A percentile compares a stretch with the other conserved stretches of the same genome.
Evolutionary conservation across 164 flowering plant species (phyloP).

Genomic region (Cinnamomum chago): DNA sequence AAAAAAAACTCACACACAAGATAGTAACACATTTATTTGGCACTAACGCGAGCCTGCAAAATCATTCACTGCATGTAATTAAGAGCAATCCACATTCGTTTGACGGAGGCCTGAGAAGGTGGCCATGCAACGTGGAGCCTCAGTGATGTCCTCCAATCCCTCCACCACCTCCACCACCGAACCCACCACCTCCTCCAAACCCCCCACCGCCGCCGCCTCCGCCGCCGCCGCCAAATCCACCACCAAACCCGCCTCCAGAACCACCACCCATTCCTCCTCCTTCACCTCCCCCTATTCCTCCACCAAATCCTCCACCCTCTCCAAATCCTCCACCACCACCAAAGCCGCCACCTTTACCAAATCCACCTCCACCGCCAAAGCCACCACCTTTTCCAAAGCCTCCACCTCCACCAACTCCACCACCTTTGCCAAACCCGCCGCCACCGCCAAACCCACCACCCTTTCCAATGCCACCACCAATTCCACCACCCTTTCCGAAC

Average conservation of each 20-base stretch:
- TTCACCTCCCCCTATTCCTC: background rate
- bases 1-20: background rate
- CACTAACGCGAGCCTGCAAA: background rate
- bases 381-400: slow-evolving; percentile 27
- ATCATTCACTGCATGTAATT: background rate
- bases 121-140: slow-evolving; percentile 9
- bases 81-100: background rate
- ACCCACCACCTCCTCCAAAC: slow-evolving; percentile 15
- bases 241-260: background rate
- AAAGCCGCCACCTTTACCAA: background rate
- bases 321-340: slow-evolving; percentile 24
- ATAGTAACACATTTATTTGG: too few relatives aligned
- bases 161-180: slow-evolving; percentile 9
- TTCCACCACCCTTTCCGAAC: background rate
- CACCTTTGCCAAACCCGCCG: slow-evolving; percentile 13
- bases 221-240: slow-evolving; percentile 19
- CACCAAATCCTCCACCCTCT: background rate
- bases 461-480: background rate
- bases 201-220: background rate
- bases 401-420: slow-evolving; percentile 12
- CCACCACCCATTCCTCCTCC: background rate
- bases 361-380: background rate
- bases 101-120: background rate
- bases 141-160: slow-evolving; percentile 22
- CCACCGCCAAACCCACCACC: slow-evolving; percentile 21